These are phyloP conservation scores for Neurospora tetrasperma DNA, from an alignment of 495 filamentous ascomycete genomes.

Conservation along the genomic window DNA sequence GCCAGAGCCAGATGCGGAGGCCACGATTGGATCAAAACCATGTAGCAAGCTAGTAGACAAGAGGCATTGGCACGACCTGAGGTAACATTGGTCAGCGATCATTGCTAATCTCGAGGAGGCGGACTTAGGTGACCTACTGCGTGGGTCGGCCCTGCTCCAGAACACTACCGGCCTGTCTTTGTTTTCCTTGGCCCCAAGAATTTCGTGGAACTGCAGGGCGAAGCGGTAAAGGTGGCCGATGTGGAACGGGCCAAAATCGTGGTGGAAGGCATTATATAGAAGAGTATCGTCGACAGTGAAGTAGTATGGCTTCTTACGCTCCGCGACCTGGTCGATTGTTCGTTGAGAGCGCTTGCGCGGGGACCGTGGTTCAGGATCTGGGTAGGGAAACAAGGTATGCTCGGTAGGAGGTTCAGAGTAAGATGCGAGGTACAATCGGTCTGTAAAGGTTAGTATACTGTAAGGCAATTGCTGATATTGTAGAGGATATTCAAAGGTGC, in stretches of 20 bases:
- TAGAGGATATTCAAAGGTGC: slow-evolving; percentile 1
- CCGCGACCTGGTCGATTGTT: slow-evolving; percentile 44
- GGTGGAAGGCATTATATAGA: slow-evolving; percentile 96
- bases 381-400: slow-evolving; percentile 80
- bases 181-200: slow-evolving; percentile 72
- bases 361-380: slow-evolving; percentile 39
- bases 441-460: slow-evolving; percentile 42
- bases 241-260: slow-evolving; percentile 95
- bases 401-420: slow-evolving; percentile 74
- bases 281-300: slow-evolving; percentile 91
- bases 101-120: background rate
- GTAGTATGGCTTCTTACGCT: slow-evolving; percentile 61
- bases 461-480: slow-evolving; percentile 12
- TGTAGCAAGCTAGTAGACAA: slow-evolving; percentile 91
- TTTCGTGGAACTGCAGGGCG: slow-evolving; percentile 87
- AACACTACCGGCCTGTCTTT: slow-evolving; percentile 82
- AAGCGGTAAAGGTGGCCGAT: slow-evolving; percentile 96
- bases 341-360: slow-evolving; percentile 70
- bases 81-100: slow-evolving; percentile 14
- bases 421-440: slow-evolving; percentile 88
- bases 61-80: slow-evolving; percentile 85
- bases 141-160: slow-evolving; percentile 83
- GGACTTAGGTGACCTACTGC: slow-evolving; percentile 47
- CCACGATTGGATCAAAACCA: slow-evolving; percentile 98
- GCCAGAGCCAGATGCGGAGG: slow-evolving; percentile 96